Evolutionary conservation across 108 stramenopile species (phyloP).

Genomic region (Cyclotella kingstonii): DNA sequence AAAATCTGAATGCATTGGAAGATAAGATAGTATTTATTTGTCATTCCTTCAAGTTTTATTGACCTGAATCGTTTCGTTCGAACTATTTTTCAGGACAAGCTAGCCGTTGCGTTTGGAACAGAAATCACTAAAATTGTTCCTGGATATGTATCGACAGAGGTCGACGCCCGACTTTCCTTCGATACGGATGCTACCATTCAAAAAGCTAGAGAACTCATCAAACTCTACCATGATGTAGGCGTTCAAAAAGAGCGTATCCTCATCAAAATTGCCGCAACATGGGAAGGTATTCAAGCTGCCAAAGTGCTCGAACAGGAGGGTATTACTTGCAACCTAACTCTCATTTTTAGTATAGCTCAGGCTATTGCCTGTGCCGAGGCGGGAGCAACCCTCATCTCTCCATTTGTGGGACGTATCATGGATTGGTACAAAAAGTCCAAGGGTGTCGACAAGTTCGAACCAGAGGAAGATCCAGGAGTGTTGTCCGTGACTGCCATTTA

Average conservation of each 20-base stretch:
- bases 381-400: constrained; percentile 94
- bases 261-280: constrained; percentile 96
- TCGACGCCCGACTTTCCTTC: constrained; percentile 98
- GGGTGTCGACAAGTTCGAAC: constrained; percentile 69
- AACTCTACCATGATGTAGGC: constrained; percentile 90
- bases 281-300: constrained; percentile 98
- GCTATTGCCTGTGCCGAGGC: constrained; percentile 98
- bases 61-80: background rate
- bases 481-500: constrained; percentile 91
- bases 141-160: constrained; percentile 99
- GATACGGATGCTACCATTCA: constrained; percentile 93
- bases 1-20: too few relatives aligned
- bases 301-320: constrained; percentile 95
- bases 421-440: constrained; percentile 95
- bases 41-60: too few relatives aligned
- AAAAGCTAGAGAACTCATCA: constrained; percentile 94
- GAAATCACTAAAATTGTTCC: constrained; percentile 98
- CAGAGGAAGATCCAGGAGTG: constrained; percentile 95
- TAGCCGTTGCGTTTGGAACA: constrained; percentile 95
- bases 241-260: constrained; percentile 93
- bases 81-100: constrained; percentile 75
- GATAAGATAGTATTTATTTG: too few relatives aligned
- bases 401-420: constrained; percentile 99
- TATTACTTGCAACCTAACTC: constrained; percentile 97
- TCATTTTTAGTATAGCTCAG: constrained; percentile 94